Conservation (phyloP, 768 basidiomycete species). For the Cystoderma amianthinum region DNA sequence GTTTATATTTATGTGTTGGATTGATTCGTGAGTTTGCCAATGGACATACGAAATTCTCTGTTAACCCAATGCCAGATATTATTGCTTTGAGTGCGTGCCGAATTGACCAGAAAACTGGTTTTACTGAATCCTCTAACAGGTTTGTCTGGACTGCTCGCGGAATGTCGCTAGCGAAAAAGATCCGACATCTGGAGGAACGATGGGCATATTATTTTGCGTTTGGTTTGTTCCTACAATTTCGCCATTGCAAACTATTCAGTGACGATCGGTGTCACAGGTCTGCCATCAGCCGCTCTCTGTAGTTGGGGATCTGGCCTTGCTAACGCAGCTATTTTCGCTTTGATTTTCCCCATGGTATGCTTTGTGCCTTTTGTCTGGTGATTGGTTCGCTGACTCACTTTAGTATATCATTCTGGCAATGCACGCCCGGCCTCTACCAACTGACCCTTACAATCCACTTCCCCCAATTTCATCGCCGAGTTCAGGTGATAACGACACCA, state of each 20-base stretch:
- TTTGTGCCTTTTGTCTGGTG: too few species aligned
- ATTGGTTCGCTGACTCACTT: too few species aligned
- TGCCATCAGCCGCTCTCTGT: conserved; percentile 69
- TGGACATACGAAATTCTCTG: not conserved
- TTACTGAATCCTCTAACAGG: conserved; percentile 16
- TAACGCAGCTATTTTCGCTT: conserved; percentile 77
- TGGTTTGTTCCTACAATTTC: conserved; percentile 32
- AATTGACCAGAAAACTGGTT: not conserved
- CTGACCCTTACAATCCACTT: conserved; percentile 67
- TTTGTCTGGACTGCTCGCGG: conserved; percentile 78
- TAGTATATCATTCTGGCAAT: conserved; percentile 85
- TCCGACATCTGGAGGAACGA: conserved; percentile 76
- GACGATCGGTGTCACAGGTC: conserved; percentile 35
- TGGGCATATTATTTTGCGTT: conserved; percentile 89
- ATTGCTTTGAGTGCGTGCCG: conserved; percentile 74
- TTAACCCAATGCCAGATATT: conserved; percentile 55
- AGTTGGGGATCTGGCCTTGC: conserved; percentile 68
- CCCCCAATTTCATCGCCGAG: conserved; percentile 12
- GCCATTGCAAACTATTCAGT: not conserved
- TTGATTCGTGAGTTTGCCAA: conserved; percentile 65
- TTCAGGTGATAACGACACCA: conserved; percentile 25
- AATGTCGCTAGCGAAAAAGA: conserved; percentile 56
- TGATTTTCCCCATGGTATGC: conserved; percentile 73
- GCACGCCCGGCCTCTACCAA: conserved; percentile 66
- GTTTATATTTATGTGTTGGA: conserved; percentile 78